phyloP scores from a whole-genome alignment of 75 land plant species.

The Picea sitchensis region DNA sequence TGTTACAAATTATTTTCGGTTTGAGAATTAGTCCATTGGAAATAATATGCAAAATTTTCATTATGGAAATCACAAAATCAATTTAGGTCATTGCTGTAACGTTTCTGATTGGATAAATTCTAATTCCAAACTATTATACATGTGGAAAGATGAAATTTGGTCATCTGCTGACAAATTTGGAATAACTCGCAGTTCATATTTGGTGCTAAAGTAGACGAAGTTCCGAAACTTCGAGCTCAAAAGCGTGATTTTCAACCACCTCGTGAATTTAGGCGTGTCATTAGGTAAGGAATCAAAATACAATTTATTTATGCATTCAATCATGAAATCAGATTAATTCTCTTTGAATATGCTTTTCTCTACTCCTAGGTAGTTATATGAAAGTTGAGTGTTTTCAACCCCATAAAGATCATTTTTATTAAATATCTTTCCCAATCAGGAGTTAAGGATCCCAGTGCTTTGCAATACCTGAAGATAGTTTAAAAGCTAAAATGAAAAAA shows the following conservation, averaged over 20 bases:
- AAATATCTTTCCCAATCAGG: neutral
- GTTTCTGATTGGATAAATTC: conserved; percentile 6
- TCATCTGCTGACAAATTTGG: neutral
- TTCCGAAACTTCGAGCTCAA: conserved; percentile 49
- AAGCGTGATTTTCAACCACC: conserved; percentile 37
- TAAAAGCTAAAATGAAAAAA: neutral
- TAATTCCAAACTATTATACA: neutral
- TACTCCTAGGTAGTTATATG: neutral
- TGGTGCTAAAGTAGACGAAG: conserved; percentile 61
- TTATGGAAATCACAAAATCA: neutral
- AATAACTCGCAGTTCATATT: conserved; percentile 49
- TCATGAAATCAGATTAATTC: neutral
- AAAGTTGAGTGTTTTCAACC: neutral
- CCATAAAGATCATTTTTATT: neutral
- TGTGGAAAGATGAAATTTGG: neutral
- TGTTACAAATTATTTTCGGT: neutral
- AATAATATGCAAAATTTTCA: neutral
- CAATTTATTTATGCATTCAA: neutral
- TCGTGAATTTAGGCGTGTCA: conserved; percentile 56
- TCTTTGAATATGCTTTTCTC: neutral
- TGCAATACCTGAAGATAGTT: neutral
- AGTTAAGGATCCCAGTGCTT: neutral
- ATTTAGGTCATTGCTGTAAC: neutral
- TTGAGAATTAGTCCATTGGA: neutral
- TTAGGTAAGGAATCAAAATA: conserved; percentile 36